Evolutionary conservation across 2,329 filamentous ascomycete species (phyloP).

Genomic region (Aspergillus ustus): DNA sequence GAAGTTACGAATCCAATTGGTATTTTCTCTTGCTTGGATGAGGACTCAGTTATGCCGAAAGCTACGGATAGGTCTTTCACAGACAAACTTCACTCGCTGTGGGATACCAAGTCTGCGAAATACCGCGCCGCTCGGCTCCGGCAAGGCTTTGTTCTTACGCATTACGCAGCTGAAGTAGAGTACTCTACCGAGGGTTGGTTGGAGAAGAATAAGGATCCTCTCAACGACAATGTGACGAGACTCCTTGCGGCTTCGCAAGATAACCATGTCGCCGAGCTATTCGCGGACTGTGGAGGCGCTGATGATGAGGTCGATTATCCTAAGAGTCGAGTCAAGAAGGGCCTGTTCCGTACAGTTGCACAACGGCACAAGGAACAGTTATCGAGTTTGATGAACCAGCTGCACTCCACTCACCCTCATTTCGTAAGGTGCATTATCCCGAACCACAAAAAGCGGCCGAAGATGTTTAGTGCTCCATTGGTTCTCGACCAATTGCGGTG

Average conservation of each 20-base stretch:
- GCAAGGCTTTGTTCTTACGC: constrained; percentile 93
- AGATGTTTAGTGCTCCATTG: constrained; percentile 87
- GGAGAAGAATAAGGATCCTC: constrained; percentile 97
- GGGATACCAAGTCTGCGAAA: constrained; percentile 95
- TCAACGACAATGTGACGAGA: constrained; percentile 95
- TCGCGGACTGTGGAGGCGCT: constrained; percentile 81
- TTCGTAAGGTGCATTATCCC: constrained; percentile 98
- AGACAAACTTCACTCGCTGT: constrained; percentile 93
- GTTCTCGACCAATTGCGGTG: constrained; percentile 97
- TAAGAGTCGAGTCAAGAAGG: constrained; percentile 89
- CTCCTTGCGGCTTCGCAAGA: constrained; percentile 82
- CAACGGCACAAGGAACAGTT: constrained; percentile 98
- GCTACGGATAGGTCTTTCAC: constrained; percentile 96
- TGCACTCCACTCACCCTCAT: constrained; percentile 95
- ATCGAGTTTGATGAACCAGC: constrained; percentile 91
- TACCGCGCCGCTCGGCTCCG: constrained; percentile 86
- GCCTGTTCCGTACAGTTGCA: constrained; percentile 93
- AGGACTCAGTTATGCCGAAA: constrained; percentile 99
- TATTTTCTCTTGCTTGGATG: constrained; percentile 97
- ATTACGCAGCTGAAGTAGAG: constrained; percentile 97
- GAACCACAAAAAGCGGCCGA: constrained; percentile 96
- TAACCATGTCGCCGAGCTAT: constrained; percentile 80
- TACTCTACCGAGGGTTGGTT: constrained; percentile 95
- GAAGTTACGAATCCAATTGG: constrained; percentile 96
- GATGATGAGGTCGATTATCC: constrained; percentile 74